These are phyloP conservation scores for Colletotrichum godetiae DNA, from an alignment of 2,329 filamentous ascomycete genomes.

Conservation along the genomic window DNA sequence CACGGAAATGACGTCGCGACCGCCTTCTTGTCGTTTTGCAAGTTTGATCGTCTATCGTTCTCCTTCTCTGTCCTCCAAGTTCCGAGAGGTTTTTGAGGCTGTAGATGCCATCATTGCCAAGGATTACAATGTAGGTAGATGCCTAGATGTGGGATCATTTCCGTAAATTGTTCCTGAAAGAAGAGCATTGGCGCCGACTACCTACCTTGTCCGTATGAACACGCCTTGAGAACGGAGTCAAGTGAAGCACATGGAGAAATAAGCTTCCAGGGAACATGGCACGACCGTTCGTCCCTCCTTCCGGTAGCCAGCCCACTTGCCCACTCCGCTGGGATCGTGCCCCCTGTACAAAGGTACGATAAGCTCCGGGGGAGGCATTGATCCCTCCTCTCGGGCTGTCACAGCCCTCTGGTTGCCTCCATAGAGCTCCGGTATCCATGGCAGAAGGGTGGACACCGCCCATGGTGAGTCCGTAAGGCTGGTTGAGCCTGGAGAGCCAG, in stretches of 20 bases:
- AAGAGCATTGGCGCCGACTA: neutral
- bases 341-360: neutral
- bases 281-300: neutral
- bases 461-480: neutral
- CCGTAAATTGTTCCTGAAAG: neutral
- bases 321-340: neutral
- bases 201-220: no score
- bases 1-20: neutral
- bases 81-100: no score
- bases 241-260: neutral
- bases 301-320: no score
- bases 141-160: conserved; percentile 13
- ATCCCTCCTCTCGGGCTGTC: neutral
- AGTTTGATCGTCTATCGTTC: neutral
- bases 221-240: neutral
- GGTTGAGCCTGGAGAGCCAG: neutral
- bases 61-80: neutral
- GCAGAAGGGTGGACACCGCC: neutral
- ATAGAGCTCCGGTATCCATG: no score
- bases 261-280: conserved; percentile 21
- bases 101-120: neutral
- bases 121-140: neutral
- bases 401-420: conserved; percentile 16
- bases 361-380: neutral
- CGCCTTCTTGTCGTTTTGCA: neutral